Evolutionary conservation across 2,329 filamentous ascomycete species (phyloP).

Genomic region (Nannizziopsis arthrosporioides): DNA sequence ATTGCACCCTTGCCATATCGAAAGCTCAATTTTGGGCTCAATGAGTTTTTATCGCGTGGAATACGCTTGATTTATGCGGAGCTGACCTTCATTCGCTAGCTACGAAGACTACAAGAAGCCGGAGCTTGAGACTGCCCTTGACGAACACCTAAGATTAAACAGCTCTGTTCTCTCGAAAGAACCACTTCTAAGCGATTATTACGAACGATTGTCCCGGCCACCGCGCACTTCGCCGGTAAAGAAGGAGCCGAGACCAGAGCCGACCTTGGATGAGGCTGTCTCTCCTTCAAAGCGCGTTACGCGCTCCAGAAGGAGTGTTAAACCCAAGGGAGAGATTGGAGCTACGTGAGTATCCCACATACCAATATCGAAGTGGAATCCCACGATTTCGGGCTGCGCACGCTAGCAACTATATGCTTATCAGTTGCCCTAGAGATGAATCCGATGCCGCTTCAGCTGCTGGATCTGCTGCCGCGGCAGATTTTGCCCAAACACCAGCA

Average conservation of each 20-base stretch:
- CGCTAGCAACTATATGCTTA: not conserved
- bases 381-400: no score
- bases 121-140: slow-evolving; percentile 65
- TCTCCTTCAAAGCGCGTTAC: slow-evolving; percentile 21
- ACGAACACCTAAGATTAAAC: slow-evolving; percentile 61
- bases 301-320: slow-evolving; percentile 28
- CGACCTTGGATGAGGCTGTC: slow-evolving; percentile 24
- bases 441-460: slow-evolving; percentile 17
- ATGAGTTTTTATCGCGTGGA: slow-evolving; percentile 4
- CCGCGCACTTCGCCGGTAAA: slow-evolving; percentile 39
- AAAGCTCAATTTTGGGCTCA: not conserved
- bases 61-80: slow-evolving; percentile 10
- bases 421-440: slow-evolving; percentile 15
- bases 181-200: slow-evolving; percentile 61
- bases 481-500: slow-evolving; percentile 22
- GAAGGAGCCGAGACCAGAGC: slow-evolving; percentile 33
- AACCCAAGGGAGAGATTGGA: slow-evolving; percentile 30
- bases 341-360: slow-evolving; percentile 15
- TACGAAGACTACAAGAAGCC: slow-evolving; percentile 61
- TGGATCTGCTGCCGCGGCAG: slow-evolving; percentile 36
- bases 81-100: slow-evolving; percentile 33
- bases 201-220: slow-evolving; percentile 41
- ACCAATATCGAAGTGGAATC: not conserved
- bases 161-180: slow-evolving; percentile 52
- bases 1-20: not conserved